Conservation (phyloP, 2,329 filamentous ascomycete species). For the Colletotrichum eleusines region DNA sequence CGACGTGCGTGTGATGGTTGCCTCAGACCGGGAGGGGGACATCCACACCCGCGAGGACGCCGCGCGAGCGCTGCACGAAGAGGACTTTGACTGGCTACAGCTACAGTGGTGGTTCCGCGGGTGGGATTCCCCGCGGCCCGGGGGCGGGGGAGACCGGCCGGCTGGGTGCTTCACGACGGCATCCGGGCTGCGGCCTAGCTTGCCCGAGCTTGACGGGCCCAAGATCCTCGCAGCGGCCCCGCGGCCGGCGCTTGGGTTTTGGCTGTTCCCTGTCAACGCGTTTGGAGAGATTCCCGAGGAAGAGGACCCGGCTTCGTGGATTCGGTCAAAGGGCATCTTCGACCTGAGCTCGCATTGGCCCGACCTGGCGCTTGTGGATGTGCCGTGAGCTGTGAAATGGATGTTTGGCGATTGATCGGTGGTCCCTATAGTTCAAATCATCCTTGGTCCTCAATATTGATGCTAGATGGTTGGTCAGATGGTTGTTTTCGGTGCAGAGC, state of each 20-base stretch:
- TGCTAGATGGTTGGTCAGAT: too few relatives aligned
- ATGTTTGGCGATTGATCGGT: too few relatives aligned
- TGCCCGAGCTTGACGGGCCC: slow-evolving; percentile 18
- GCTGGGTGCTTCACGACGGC: slow-evolving; percentile 26
- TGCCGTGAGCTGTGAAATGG: background rate
- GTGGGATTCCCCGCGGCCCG: slow-evolving; percentile 12
- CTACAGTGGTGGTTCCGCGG: slow-evolving; percentile 34
- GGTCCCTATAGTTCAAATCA: too few relatives aligned
- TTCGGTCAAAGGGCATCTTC: slow-evolving; percentile 2
- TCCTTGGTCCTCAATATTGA: background rate
- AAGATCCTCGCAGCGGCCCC: slow-evolving; percentile 27
- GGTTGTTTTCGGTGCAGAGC: background rate
- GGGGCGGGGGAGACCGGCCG: slow-evolving; percentile 1
- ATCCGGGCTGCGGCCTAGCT: background rate
- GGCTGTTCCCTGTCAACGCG: slow-evolving; percentile 25
- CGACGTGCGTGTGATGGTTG: slow-evolving; percentile 34
- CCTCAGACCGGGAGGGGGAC: background rate
- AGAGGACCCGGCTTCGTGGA: background rate
- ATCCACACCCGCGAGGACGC: slow-evolving; percentile 22
- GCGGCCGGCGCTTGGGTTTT: slow-evolving; percentile 34
- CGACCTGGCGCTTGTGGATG: slow-evolving; percentile 24
- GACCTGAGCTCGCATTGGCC: slow-evolving; percentile 18
- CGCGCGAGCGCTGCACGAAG: slow-evolving; percentile 13
- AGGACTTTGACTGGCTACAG: slow-evolving; percentile 35
- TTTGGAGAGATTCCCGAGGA: slow-evolving; percentile 13